A percentile compares a stretch with the other conserved stretches of the same genome.
These are phyloP conservation scores for Penicillium sp. DNA, from an alignment of 2,329 filamentous ascomycete genomes.

Conservation along the genomic window DNA sequence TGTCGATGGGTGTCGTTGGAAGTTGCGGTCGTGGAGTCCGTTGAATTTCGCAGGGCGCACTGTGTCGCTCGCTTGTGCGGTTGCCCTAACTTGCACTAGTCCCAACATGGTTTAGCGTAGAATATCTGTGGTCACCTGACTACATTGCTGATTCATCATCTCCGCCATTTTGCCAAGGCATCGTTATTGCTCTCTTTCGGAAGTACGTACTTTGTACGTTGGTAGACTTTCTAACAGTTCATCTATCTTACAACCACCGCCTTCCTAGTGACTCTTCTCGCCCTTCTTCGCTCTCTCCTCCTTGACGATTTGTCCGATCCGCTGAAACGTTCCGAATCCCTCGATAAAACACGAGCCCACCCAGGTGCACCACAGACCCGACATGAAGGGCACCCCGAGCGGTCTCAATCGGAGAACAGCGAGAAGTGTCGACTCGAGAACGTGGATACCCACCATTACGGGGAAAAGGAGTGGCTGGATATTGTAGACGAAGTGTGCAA, in stretches of 20 bases:
- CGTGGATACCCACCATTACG: constrained; percentile 61
- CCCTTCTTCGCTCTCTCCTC: constrained; percentile 34
- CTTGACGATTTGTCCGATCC: constrained; percentile 45
- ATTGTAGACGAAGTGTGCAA: constrained; percentile 54
- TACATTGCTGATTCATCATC: constrained; percentile 9
- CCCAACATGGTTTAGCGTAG: constrained; percentile 17
- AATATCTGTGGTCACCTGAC: constrained; percentile 22
- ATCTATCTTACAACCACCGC: not conserved
- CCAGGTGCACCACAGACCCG: constrained; percentile 52
- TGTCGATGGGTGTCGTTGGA: constrained; percentile 39
- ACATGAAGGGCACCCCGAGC: constrained; percentile 49
- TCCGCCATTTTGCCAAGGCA: constrained; percentile 1
- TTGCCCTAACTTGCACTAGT: constrained; percentile 41
- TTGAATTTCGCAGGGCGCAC: constrained; percentile 40
- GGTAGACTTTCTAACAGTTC: not conserved
- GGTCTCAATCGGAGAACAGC: constrained; percentile 43
- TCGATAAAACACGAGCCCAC: constrained; percentile 50
- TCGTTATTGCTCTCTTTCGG: not conserved
- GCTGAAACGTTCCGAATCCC: constrained; percentile 46
- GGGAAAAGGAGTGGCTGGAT: constrained; percentile 56
- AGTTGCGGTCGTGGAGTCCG: constrained; percentile 38
- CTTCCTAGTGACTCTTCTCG: constrained; percentile 23
- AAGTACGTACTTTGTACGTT: not conserved
- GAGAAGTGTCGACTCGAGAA: constrained; percentile 54
- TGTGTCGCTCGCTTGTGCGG: constrained; percentile 43